Base-by-base conservation (phyloP, 2,329 filamentous ascomycete species). In the Pezicula rhizophila region DNA sequence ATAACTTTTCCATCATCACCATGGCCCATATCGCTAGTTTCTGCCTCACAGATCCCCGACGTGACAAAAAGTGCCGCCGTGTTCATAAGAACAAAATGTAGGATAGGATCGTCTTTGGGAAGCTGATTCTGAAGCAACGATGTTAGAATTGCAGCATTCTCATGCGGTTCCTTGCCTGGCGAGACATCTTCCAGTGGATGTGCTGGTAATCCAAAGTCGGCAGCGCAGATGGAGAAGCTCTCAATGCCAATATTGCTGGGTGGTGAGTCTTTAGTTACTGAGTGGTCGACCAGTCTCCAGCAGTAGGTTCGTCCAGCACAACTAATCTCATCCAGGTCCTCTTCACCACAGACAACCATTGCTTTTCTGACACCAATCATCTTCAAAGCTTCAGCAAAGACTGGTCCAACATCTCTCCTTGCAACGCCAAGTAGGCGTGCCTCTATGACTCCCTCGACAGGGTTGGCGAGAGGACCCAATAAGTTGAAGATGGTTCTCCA, bases 401-500 rank as follows among this genome's bases (percentile, higher is more conserved):
- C 85, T 2, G 85, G 85, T 1, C 92, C 93, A 17, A 99, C 82
- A 58, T 90, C 87, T 63, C 85, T 80, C 53, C 93, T 82, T 14
- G 91, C 92, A 25, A 99, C 92, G 52, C 93, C 93, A n/a, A 99
- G 81, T 50, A 99, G 80, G 26, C 93, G 83, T 11, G 91, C 90
- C 71, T 99, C 93, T 51, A 99, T 80, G 33, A 80, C 73, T 59
- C 84, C 81, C 61, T 96, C 88, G 15, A 95, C 79, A 0, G 93
- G 93, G 68, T 97, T 97, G 41, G 90, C 87, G 25, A 99, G 75
- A 0, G 93, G 93, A 0, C 93, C 93, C 44, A 99, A 79, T 14
- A 99, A 80, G 70, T 99, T 99, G 81, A 99, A 99, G 58, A 99
- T 92, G 2, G 93, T 99, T 60, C 93, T 83, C 77, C 93, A 92